Evolutionary conservation across 2,329 filamentous ascomycete species (phyloP).

Genomic region (Claviceps purpurea): DNA sequence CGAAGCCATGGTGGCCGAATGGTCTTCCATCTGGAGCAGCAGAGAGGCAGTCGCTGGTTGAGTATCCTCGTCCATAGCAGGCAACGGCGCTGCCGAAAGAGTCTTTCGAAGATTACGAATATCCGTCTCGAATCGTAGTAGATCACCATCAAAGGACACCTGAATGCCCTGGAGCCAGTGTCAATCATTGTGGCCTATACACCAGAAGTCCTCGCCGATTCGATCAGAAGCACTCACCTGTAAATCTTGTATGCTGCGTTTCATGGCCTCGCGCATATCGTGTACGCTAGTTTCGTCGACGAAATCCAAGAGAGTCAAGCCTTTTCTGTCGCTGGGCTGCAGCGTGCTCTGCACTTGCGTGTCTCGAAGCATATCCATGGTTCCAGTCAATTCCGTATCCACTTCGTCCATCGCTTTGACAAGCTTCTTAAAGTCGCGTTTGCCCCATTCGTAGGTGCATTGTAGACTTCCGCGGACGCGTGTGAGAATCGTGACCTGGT

Average conservation of each 20-base stretch:
- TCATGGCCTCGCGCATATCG: constrained; percentile 50
- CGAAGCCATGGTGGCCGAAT: constrained; percentile 72
- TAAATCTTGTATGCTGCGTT: constrained; percentile 56
- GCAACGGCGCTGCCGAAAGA: constrained; percentile 29
- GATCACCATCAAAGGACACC: constrained; percentile 61
- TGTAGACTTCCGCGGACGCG: constrained; percentile 38
- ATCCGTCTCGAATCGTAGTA: constrained; percentile 63
- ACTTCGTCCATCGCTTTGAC: constrained; percentile 53
- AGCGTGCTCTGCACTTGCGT: constrained; percentile 53
- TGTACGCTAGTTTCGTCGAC: constrained; percentile 60
- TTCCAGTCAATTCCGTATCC: constrained; percentile 49
- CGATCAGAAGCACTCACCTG: constrained; percentile 34
- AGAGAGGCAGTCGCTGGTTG: constrained; percentile 33
- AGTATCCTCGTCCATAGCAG: constrained; percentile 19
- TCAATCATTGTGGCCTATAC: background rate
- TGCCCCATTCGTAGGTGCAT: constrained; percentile 42
- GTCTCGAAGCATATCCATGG: constrained; percentile 49
- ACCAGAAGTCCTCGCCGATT: background rate
- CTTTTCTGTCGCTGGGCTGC: constrained; percentile 42
- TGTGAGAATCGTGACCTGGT: constrained; percentile 39
- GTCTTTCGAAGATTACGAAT: constrained; percentile 51
- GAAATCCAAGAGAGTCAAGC: constrained; percentile 59
- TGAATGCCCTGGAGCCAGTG: constrained; percentile 38
- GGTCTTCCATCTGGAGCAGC: constrained; percentile 51
- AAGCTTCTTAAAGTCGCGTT: constrained; percentile 46